Percentiles rank a stretch among this genome's conserved stretches.
Conservation (phyloP, 2,329 filamentous ascomycete species). For the Apiospora kogelbergensis region DNA sequence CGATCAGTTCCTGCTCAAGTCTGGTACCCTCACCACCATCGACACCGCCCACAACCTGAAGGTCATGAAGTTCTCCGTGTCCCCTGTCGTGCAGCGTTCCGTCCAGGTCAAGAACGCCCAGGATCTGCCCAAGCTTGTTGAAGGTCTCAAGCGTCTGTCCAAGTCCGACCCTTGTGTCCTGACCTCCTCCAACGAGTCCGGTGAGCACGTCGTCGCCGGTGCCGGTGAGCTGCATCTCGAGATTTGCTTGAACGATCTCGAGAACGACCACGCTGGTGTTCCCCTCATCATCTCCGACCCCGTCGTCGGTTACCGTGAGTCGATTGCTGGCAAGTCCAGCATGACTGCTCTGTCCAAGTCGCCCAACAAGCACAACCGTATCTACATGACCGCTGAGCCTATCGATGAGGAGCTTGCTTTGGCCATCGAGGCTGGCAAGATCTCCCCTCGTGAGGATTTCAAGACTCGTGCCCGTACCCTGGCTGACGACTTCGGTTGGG, state of each 20-base stretch:
- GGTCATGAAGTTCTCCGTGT: conserved; percentile 99
- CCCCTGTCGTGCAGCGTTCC: conserved; percentile 95
- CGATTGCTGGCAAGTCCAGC: conserved; percentile 78
- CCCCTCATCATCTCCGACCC: conserved; percentile 97
- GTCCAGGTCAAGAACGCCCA: conserved; percentile 99
- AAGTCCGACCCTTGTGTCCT: conserved; percentile 99
- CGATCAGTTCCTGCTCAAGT: conserved; percentile 99
- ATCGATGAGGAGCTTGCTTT: conserved; percentile 87
- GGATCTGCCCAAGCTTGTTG: conserved; percentile 98
- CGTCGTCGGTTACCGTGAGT: conserved; percentile 98
- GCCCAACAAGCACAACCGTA: conserved; percentile 99
- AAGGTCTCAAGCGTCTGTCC: conserved; percentile 99
- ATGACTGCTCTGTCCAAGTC: conserved; percentile 99
- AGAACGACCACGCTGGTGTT: conserved; percentile 98
- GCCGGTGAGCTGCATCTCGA: conserved; percentile 99
- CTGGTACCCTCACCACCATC: conserved; percentile 95
- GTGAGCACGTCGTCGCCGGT: conserved; percentile 98
- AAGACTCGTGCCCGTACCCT: conserved; percentile 96
- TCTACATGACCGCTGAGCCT: conserved; percentile 92
- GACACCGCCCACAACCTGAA: conserved; percentile 99
- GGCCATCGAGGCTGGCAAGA: conserved; percentile 90
- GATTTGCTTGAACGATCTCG: conserved; percentile 99
- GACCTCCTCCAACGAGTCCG: conserved; percentile 83
- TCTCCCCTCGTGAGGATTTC: conserved; percentile 95
- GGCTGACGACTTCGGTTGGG: conserved; percentile 97